A percentile compares a stretch with the other conserved stretches of the same genome.
Evolutionary conservation across 495 filamentous ascomycete species (phyloP).

Genomic region (Aspergillus bridgeri): DNA sequence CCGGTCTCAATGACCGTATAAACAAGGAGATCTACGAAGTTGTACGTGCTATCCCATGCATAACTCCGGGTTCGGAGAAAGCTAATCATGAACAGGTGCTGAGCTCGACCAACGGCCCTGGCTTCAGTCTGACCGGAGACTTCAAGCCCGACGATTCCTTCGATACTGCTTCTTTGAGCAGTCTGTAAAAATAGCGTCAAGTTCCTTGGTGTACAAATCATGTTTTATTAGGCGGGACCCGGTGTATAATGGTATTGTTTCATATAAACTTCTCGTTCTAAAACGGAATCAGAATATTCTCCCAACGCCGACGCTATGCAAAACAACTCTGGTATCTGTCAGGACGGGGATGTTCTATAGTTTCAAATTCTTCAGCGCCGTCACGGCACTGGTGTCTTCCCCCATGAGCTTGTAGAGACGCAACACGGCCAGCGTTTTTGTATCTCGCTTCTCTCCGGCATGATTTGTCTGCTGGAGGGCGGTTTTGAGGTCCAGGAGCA

Average conservation of each 20-base stretch:
- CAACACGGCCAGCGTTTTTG: constrained; percentile 64
- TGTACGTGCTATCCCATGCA: constrained; percentile 40
- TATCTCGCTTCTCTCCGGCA: constrained; percentile 50
- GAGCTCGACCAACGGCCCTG: constrained; percentile 80
- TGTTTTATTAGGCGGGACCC: constrained; percentile 45
- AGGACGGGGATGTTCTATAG: constrained; percentile 18
- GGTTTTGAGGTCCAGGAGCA: constrained; percentile 77
- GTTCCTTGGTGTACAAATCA: constrained; percentile 40
- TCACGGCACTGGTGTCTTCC: constrained; percentile 64
- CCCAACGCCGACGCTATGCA: constrained; percentile 47
- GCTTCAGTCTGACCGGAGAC: constrained; percentile 78
- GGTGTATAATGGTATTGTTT: constrained; percentile 55
- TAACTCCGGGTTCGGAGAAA: not conserved
- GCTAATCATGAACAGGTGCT: constrained; percentile 56
- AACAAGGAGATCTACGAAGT: constrained; percentile 87
- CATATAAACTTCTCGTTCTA: constrained; percentile 22
- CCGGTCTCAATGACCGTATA: constrained; percentile 61
- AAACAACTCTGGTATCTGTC: constrained; percentile 13
- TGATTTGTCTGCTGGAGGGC: constrained; percentile 70
- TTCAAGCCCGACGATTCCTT: constrained; percentile 60
- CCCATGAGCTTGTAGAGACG: constrained; percentile 74
- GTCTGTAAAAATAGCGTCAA: constrained; percentile 44
- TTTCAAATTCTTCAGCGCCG: constrained; percentile 64
- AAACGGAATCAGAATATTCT: constrained; percentile 21
- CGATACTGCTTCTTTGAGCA: constrained; percentile 40